Base-by-base conservation (phyloP, 768 basidiomycete genomes). In the Mycena polygramma region DNA sequence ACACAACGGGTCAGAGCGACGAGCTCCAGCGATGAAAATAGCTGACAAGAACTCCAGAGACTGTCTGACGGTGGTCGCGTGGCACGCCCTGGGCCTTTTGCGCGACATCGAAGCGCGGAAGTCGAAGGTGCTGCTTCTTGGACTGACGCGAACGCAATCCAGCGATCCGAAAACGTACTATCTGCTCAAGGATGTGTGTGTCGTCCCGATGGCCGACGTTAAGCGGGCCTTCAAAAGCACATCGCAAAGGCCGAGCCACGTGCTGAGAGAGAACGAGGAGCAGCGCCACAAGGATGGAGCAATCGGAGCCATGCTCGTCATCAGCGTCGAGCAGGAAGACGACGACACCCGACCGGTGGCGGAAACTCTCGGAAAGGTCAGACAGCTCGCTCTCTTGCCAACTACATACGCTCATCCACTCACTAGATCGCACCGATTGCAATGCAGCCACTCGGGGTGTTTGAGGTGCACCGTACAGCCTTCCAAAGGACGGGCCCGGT, bases 61-160 rank as follows among this genome's bases (percentile, higher is more conserved):
- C 1, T 20, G 22, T 35, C 35, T 68, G 35, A 62, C 60, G 24
- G 46, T 68, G 17, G 46, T 37, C 36, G 67, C 60, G 7, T 68
- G 67, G 67, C 67, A 68, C 11, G 67, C 67, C 37, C 54, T 68
- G 4, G 67, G 67, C 26, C 60, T 68, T 7, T 5, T 68, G 36
- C 4, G 39, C 53, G 67, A 68, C 48, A 39, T 68, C 5, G 53
- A 68, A 49, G 67, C 67, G 7, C 53, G 67, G 30, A 68, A 68
- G 20, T 68, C 67, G 2, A 68, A 68, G 45, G 46, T 63, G 1
- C 67, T 68, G 7, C 10, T 68, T 11, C 52, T 68, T 13, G 67
- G 53, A 7, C 67, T 68, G 26, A 30, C 37, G 36, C 52, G 60
- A 11, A 62, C 67, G 20, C 19, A 43, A 20, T 63, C 60, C 22